phyloP scores from a whole-genome alignment of 208 protist species.

The Vickermania ingenoplastis region DNA sequence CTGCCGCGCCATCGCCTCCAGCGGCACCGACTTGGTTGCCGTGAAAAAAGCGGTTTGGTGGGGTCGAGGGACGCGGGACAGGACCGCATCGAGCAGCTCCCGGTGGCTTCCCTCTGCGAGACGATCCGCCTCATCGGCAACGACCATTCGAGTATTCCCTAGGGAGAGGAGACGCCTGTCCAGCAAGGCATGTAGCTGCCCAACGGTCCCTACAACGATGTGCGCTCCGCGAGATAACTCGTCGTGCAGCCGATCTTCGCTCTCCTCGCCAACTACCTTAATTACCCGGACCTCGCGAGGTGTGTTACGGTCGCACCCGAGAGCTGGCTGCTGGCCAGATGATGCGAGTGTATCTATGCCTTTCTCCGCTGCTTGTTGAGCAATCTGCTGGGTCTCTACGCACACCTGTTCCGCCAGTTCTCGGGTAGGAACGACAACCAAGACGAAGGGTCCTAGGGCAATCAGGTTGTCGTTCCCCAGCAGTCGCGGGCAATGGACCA shows the following conservation, averaged over 20 bases:
- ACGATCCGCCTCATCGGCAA: constrained; percentile 97
- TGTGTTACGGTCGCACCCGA: constrained; percentile 13
- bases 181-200: constrained; percentile 59
- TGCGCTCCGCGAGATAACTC: constrained; percentile 42
- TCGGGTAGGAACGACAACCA: constrained; percentile 88
- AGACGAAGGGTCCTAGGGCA: constrained; percentile 62
- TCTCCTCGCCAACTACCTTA: constrained; percentile 69
- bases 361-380: neutral
- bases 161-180: constrained; percentile 55
- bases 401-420: constrained; percentile 91
- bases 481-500: constrained; percentile 31
- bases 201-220: constrained; percentile 78
- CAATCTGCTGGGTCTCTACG: constrained; percentile 8
- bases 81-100: constrained; percentile 71
- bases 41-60: constrained; percentile 95
- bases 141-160: constrained; percentile 62
- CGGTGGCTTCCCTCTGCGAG: constrained; percentile 92
- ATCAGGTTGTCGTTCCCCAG: constrained; percentile 45
- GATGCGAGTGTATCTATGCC: neutral
- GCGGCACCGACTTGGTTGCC: constrained; percentile 87
- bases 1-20: constrained; percentile 40
- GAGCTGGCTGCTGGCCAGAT: neutral
- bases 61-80: constrained; percentile 66
- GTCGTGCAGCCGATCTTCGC: constrained; percentile 39
- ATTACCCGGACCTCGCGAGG: constrained; percentile 57